phyloP scores from a whole-genome alignment of 306 rosid genomes.

The Lathyrus sativus region DNA sequence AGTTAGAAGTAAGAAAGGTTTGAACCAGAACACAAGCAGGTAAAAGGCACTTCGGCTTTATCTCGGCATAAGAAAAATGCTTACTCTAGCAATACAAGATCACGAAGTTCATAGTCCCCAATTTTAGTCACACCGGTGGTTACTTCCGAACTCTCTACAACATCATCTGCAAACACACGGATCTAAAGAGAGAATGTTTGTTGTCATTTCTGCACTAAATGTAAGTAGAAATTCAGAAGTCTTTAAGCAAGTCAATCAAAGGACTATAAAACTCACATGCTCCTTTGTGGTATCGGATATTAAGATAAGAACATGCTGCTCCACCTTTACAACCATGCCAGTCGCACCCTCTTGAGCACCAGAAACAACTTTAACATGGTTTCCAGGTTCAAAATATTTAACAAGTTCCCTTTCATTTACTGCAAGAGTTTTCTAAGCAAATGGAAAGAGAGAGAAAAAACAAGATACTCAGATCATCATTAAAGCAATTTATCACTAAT shows the following conservation, averaged over 20 bases:
- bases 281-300: constrained; percentile 97
- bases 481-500: constrained; percentile 26
- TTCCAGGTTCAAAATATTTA: constrained; percentile 96
- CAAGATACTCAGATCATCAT: constrained; percentile 20
- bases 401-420: constrained; percentile 87
- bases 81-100: constrained; percentile 95
- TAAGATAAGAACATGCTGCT: constrained; percentile 89
- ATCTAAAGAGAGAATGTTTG: constrained; percentile 52
- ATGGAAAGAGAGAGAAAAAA: neutral
- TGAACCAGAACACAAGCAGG: constrained; percentile 13
- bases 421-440: constrained; percentile 73
- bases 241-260: neutral
- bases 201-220: constrained; percentile 30
- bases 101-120: constrained; percentile 96
- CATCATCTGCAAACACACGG: constrained; percentile 98
- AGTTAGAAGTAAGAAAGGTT: constrained; percentile 35
- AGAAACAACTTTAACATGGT: constrained; percentile 94
- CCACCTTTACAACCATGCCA: constrained; percentile 99
- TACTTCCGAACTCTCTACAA: constrained; percentile 97
- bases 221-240: constrained; percentile 18
- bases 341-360: constrained; percentile 98
- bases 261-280: constrained; percentile 63
- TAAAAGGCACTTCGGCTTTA: neutral
- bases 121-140: constrained; percentile 89
- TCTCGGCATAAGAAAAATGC: constrained; percentile 35